Evolutionary conservation across 2,329 filamentous ascomycete species (phyloP).

Genomic region (Gnomoniopsis smithogilvyi): DNA sequence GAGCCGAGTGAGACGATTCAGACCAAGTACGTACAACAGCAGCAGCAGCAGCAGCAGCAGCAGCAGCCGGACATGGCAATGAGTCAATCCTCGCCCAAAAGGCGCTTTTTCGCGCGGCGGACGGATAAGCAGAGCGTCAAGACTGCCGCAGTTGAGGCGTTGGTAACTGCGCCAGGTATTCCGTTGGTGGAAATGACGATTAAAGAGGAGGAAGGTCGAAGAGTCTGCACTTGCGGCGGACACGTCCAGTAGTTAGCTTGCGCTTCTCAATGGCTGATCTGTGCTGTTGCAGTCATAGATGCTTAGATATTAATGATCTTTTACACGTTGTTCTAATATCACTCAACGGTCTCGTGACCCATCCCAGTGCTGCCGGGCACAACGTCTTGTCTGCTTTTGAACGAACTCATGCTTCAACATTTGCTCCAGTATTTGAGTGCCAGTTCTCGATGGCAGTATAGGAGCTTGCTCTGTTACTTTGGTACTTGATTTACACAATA

Average conservation of each 20-base stretch:
- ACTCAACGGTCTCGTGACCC: too few relatives aligned
- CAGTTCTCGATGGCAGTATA: too few relatives aligned
- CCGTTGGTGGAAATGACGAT: conserved; percentile 3
- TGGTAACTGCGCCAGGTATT: not conserved
- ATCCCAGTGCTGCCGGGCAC: too few relatives aligned
- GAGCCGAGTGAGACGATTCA: not conserved
- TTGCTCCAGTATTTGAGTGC: too few relatives aligned
- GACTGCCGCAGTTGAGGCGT: not conserved
- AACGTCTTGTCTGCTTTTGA: too few relatives aligned
- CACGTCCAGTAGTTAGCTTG: not conserved
- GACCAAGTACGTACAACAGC: not conserved
- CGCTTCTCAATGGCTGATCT: not conserved
- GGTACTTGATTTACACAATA: too few relatives aligned
- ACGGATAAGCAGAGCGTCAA: not conserved
- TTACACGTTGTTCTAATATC: too few relatives aligned
- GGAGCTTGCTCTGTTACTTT: too few relatives aligned
- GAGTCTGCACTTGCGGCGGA: not conserved
- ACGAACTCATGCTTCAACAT: too few relatives aligned
- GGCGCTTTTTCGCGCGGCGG: not conserved
- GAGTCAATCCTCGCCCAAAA: not conserved
- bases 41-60: not conserved
- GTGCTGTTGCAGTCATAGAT: too few relatives aligned
- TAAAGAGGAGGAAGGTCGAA: not conserved
- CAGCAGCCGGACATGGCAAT: not conserved
- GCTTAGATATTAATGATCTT: too few relatives aligned